Evolutionary conservation across 2,329 filamentous ascomycete species (phyloP).

Genomic region (Pyrenophora teres): DNA sequence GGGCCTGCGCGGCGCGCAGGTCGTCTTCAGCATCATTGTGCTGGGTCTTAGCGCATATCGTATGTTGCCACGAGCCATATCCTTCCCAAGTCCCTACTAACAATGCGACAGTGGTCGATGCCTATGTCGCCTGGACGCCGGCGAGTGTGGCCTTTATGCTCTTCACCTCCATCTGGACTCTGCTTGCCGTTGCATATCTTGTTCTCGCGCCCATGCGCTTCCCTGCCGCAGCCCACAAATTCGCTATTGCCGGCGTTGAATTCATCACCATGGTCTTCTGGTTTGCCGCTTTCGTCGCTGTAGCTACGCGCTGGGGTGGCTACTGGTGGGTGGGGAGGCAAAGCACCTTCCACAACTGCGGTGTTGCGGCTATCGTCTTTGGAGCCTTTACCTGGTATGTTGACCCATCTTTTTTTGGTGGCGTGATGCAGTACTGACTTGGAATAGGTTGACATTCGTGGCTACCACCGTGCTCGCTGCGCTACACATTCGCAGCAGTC

Average conservation of each 20-base stretch:
- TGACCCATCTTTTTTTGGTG: neutral
- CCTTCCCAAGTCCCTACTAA: constrained; percentile 5
- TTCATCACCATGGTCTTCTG: constrained; percentile 82
- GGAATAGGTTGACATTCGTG: constrained; percentile 56
- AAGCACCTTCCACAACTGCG: constrained; percentile 57
- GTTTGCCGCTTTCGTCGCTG: constrained; percentile 83
- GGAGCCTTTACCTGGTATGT: constrained; percentile 67
- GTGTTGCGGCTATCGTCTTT: constrained; percentile 69
- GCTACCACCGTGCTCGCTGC: constrained; percentile 56
- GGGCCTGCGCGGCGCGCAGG: constrained; percentile 70
- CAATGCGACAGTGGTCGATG: constrained; percentile 51
- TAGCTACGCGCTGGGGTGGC: constrained; percentile 69
- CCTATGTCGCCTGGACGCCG: constrained; percentile 56
- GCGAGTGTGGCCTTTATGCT: constrained; percentile 74
- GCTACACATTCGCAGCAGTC: constrained; percentile 53
- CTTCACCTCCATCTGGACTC: constrained; percentile 78
- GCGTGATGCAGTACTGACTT: constrained; percentile 13
- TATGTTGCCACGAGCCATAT: constrained; percentile 50
- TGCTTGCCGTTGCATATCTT: constrained; percentile 71
- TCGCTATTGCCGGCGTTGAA: constrained; percentile 71
- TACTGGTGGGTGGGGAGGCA: constrained; percentile 55
- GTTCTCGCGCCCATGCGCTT: constrained; percentile 69
- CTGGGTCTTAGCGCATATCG: constrained; percentile 77
- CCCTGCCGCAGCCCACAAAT: constrained; percentile 64
- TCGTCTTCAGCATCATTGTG: constrained; percentile 73